Evolutionary conservation across 2,329 filamentous ascomycete species (phyloP), one percentile per base, ranked within the genome.

Genomic region (Fusarium gaditjirri): DNA sequence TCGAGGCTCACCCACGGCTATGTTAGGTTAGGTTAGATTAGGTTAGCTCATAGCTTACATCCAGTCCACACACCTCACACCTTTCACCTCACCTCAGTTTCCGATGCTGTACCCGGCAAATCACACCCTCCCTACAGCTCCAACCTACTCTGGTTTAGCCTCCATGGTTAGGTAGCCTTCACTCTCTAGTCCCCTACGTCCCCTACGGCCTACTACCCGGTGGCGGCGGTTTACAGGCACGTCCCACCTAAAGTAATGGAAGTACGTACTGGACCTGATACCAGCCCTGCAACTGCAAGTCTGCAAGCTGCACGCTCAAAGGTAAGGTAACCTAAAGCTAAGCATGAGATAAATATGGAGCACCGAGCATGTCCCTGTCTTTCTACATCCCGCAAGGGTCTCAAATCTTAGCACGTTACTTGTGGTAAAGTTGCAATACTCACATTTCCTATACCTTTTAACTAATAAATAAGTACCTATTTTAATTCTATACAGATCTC

Each of bases 301-400:
- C 50, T 53, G 52, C 52, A 36, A 17, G 29, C 29, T 56, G 39
- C 53, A 56, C 21, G 23, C 17, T 44, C 53, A 27, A 39, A 53
- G 44, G 44, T 39, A 39, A 53, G 44, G 44, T 39, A 41, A 38
- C 17, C 56, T 59, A 53, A 54, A 47, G 44, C 56, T 41, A 59
- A 33, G 41, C 35, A 75, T 71, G 71, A 76, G 72, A 69, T 76
- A 75, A 67, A 69, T 74, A 76, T 75, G 74, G 74, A 68, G 73
- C 70, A 61, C 36, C 16, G 13, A 64, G 29, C 29, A 56, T 25
- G 44, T 67, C 65, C 74, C 65, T 71, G 65, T 68, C 59, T 72
- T 55, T 43, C 52, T 53, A 25, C 25, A 25, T 4, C 25, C 25
- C 25, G 25, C 25, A 25, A 25, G 25, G 25, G 25, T 25, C 25